These are phyloP conservation scores for Mortierella sp. DNA, from an alignment of 371 early-diverging fungal genomes.

Conservation along the genomic window DNA sequence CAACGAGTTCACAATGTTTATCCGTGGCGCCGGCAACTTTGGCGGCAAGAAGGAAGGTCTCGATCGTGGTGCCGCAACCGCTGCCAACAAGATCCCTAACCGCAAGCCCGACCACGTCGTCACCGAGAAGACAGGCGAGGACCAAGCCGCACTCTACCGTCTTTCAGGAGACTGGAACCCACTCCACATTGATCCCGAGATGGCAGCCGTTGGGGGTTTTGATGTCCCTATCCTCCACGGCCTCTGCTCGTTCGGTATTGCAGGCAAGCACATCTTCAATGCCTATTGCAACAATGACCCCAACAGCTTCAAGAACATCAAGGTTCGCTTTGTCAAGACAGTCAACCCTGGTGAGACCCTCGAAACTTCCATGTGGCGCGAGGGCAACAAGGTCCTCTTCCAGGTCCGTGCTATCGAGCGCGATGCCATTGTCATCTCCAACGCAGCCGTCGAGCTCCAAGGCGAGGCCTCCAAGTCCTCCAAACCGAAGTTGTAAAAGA, in stretches of 20 bases:
- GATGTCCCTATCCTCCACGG: constrained; percentile 97
- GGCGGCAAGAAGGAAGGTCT: constrained; percentile 85
- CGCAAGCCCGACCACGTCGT: constrained; percentile 89
- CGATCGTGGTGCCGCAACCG: constrained; percentile 87
- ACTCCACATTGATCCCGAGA: constrained; percentile 96
- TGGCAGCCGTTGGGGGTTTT: constrained; percentile 95
- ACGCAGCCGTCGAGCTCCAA: constrained; percentile 87
- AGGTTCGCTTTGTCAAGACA: constrained; percentile 92
- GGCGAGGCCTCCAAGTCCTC: constrained; percentile 18
- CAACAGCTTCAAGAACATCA: constrained; percentile 83
- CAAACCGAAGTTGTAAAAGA: constrained; percentile 17
- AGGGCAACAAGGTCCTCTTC: constrained; percentile 91
- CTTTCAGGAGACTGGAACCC: constrained; percentile 92
- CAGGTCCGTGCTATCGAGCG: constrained; percentile 94
- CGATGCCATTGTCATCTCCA: constrained; percentile 86
- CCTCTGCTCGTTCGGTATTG: constrained; percentile 92
- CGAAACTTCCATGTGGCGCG: constrained; percentile 96
- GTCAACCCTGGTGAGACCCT: constrained; percentile 98
- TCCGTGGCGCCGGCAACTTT: constrained; percentile 94
- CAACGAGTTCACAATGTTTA: constrained; percentile 93
- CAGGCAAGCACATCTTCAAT: constrained; percentile 90
- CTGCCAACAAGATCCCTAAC: constrained; percentile 81
- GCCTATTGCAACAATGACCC: constrained; percentile 82
- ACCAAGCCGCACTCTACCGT: constrained; percentile 97
- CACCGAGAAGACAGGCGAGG: constrained; percentile 87